Percentiles rank a stretch among this genome's conserved stretches.
Evolutionary conservation across 371 early-diverging fungal species (phyloP).

Genomic region (Mucor sp.): DNA sequence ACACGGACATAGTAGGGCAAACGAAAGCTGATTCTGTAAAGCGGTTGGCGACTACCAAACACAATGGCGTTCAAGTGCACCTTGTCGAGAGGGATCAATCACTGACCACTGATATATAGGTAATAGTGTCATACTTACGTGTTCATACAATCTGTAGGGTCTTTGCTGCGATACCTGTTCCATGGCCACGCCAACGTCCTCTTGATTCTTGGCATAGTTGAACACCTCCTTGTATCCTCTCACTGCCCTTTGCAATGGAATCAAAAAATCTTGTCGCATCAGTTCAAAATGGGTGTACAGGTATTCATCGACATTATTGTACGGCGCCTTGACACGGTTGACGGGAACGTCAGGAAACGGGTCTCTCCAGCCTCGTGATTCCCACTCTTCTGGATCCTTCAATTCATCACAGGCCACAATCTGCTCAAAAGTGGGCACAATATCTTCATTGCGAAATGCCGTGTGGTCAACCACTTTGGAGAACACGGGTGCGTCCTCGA

Average conservation of each 20-base stretch:
- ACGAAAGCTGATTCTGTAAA: conserved; percentile 59
- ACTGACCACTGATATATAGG: not conserved
- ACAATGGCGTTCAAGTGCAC: conserved; percentile 59
- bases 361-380: conserved; percentile 2
- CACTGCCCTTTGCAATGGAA: conserved; percentile 59
- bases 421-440: conserved; percentile 36
- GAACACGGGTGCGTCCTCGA: conserved; percentile 30
- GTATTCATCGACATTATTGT: conserved; percentile 58
- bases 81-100: conserved; percentile 16
- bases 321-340: conserved; percentile 49
- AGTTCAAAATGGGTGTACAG: conserved; percentile 67
- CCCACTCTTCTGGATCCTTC: conserved; percentile 17
- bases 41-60: conserved; percentile 47
- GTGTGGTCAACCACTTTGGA: conserved; percentile 28
- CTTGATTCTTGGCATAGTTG: conserved; percentile 22
- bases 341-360: conserved; percentile 53
- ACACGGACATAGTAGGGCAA: conserved; percentile 49
- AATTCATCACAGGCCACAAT: conserved; percentile 15
- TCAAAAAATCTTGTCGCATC: conserved; percentile 64
- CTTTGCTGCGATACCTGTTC: conserved; percentile 8
- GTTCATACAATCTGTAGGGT: conserved; percentile 34
- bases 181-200: conserved; percentile 24
- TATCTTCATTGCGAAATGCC: conserved; percentile 23
- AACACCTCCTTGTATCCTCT: conserved; percentile 33
- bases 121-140: conserved; percentile 19